Conservation (phyloP, 2,329 filamentous ascomycete genomes). For the Scedosporium dehoogii region DNA sequence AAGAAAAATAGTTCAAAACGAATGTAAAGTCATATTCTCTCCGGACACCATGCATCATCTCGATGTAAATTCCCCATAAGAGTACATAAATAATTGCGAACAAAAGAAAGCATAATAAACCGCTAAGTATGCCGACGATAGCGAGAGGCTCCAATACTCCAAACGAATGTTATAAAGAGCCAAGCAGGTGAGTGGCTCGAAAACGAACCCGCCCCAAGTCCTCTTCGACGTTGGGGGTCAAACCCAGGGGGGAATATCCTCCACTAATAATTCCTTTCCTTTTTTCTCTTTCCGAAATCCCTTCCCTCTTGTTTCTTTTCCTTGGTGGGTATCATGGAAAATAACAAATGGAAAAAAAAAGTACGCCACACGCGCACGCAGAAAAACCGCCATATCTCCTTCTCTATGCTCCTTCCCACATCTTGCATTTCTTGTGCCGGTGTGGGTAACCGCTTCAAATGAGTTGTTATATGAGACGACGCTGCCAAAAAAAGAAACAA, state of each 20-base stretch:
- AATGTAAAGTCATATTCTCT: neutral
- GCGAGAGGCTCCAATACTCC: too few species aligned
- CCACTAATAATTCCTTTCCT: neutral
- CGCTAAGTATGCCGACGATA: neutral
- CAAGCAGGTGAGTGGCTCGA: neutral
- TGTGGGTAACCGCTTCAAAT: too few species aligned
- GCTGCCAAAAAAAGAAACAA: neutral
- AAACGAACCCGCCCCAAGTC: neutral
- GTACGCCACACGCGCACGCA: neutral
- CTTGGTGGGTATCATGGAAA: slow-evolving; percentile 1
- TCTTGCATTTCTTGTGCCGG: too few species aligned
- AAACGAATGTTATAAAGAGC: too few species aligned
- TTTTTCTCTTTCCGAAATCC: neutral
- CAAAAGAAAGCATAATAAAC: neutral
- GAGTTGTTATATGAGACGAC: too few species aligned
- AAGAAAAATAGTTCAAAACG: neutral
- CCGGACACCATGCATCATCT: neutral
- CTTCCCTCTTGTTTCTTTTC: neutral
- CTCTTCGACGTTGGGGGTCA: neutral
- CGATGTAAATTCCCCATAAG: neutral
- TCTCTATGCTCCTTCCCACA: neutral
- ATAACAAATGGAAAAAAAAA: neutral
- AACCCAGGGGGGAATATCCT: neutral
- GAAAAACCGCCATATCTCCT: neutral
- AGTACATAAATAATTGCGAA: neutral